These are phyloP conservation scores for Podaxis sp. DNA, from an alignment of 768 basidiomycete genomes.

Conservation along the genomic window DNA sequence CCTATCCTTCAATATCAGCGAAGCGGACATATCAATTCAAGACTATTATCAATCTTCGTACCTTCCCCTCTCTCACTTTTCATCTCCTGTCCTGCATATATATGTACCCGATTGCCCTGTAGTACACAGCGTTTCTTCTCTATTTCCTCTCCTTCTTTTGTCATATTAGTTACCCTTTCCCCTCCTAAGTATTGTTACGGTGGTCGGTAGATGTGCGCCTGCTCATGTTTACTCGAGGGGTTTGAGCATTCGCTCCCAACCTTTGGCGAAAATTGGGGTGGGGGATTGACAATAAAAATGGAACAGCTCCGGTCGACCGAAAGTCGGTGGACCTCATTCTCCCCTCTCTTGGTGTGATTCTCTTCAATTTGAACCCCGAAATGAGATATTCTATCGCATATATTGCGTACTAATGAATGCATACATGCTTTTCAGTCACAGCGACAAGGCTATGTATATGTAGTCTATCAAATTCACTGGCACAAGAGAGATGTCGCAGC, in stretches of 20 bases:
- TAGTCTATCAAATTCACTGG: too few species aligned
- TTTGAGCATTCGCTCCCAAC: neutral
- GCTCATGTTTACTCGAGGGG: neutral
- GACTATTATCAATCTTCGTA: neutral
- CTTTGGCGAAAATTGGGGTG: neutral
- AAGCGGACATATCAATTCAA: neutral
- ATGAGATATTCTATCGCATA: neutral
- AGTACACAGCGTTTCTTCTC: constrained; percentile 19
- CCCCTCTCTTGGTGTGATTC: neutral
- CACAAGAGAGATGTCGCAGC: neutral
- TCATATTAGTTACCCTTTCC: constrained; percentile 5
- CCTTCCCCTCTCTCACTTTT: neutral
- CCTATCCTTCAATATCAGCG: neutral
- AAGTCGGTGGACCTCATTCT: neutral
- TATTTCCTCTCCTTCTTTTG: neutral
- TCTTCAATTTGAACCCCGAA: neutral
- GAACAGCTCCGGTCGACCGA: neutral
- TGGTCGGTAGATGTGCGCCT: constrained; percentile 2
- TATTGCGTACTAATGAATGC: too few species aligned
- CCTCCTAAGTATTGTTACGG: neutral
- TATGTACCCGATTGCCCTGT: constrained; percentile 22
- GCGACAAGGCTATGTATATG: too few species aligned
- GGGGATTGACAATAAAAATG: neutral
- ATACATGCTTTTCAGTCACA: too few species aligned
- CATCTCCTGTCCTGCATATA: constrained; percentile 9